Evolutionary conservation across 2,329 filamentous ascomycete genomes (phyloP), one percentile per base, ranked within the genome.

Genomic region (Bipolaris oryzae): DNA sequence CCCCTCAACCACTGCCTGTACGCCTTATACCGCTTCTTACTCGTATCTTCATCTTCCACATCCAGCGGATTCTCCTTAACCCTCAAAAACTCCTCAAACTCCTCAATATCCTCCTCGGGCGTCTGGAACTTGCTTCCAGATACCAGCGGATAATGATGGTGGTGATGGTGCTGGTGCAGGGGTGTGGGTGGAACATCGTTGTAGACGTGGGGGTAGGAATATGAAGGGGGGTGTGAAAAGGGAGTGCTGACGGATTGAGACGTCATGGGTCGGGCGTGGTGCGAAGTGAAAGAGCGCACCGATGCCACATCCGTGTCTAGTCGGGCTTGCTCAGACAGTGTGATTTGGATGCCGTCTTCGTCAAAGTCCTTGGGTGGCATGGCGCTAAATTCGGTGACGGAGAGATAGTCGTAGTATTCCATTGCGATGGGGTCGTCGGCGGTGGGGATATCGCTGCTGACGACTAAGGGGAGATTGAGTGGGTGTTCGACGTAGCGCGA

Each of bases 1-100:
- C 94, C 94, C 60, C 88, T 85, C 71, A 99, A 81, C 94, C 95
- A 99, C 78, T 97, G 96, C 69, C 89, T 82, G 77, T 99, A 99
- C 9, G 93, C 91, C 78, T 96, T 98, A 77, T 99, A 99, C 66
- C 95, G 83, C 83, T 98, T 97, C 84, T 96, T 98, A 38, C 85
- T 84, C 43, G 87, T 84, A 75, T 98, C 95, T 70, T 96, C 93
- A 42, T 93, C 89, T 1, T 87, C 88, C 13, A 98, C 94, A 2
- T 91, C 96, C 50, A 99, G 79, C 16, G 92, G 91, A 68, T 96
- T 91, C 58, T 95, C 90, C 4, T 85, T 86, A 11, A 95, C 85
- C 41, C 84, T 85, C 53, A 97, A 75, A 69, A 95, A 89, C 60
- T 95, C 90, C 28, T 81, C 81, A 75, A 96, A 97, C 55, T 91